Evolutionary conservation across 2,329 filamentous ascomycete species (phyloP).

Genomic region (Cryphonectria nitschkei): DNA sequence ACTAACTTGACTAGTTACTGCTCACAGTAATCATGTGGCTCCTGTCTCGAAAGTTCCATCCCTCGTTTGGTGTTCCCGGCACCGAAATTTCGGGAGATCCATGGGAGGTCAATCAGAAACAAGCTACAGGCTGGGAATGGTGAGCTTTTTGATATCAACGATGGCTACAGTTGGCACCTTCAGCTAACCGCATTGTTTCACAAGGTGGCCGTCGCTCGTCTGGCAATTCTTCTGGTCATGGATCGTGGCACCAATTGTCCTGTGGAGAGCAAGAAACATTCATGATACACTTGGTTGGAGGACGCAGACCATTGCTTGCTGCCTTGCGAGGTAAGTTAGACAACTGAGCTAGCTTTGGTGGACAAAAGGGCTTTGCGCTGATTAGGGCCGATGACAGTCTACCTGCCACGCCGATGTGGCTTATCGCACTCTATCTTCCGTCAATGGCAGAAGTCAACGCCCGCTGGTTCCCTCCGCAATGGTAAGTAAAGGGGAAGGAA

Average conservation of each 20-base stretch:
- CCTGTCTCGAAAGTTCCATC: constrained; percentile 68
- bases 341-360: constrained; percentile 1
- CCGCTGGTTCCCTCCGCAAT: constrained; percentile 64
- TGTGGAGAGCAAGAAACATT: constrained; percentile 64
- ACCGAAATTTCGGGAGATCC: constrained; percentile 63
- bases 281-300: constrained; percentile 70
- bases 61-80: constrained; percentile 61
- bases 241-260: constrained; percentile 62
- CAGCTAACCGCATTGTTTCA: constrained; percentile 30
- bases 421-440: constrained; percentile 60
- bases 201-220: constrained; percentile 61
- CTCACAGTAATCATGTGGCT: constrained; percentile 64
- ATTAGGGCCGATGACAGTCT: constrained; percentile 46
- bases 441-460: constrained; percentile 55
- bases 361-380: background rate
- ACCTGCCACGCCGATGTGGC: constrained; percentile 69
- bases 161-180: background rate
- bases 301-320: constrained; percentile 61
- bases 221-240: constrained; percentile 70
- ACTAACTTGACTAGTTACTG: constrained; percentile 49
- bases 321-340: constrained; percentile 47
- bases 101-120: constrained; percentile 51
- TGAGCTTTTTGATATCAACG: constrained; percentile 34
- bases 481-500: constrained; percentile 47
- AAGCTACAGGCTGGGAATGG: constrained; percentile 68